Conservation (phyloP, 345 rosid genomes). For the Ceriops zippeliana region DNA sequence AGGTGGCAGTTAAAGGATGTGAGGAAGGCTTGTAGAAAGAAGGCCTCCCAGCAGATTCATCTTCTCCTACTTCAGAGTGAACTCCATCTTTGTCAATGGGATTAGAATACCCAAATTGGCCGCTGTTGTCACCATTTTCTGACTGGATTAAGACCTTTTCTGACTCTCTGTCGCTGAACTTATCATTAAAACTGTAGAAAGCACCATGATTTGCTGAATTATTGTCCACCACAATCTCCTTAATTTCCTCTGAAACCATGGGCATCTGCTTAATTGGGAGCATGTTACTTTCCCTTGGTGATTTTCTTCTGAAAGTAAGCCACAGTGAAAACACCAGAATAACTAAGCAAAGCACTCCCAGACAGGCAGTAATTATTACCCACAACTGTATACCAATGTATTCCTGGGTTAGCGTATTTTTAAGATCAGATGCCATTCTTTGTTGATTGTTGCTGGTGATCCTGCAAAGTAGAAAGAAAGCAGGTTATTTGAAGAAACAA, state of each 20-base stretch:
- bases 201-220: constrained; percentile 55
- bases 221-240: constrained; percentile 79
- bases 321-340: constrained; percentile 64
- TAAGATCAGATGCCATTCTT: constrained; percentile 64
- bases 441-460: constrained; percentile 16
- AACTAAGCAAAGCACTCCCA: constrained; percentile 49
- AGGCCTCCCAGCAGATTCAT: constrained; percentile 28
- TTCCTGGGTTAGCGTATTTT: constrained; percentile 45
- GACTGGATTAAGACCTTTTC: constrained; percentile 51
- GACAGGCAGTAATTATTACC: constrained; percentile 62
- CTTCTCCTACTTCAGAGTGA: constrained; percentile 51
- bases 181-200: constrained; percentile 45
- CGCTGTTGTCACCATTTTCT: constrained; percentile 53
- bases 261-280: constrained; percentile 54
- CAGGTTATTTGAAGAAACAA: background rate
- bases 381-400: constrained; percentile 61
- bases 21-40: constrained; percentile 42
- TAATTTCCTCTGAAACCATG: constrained; percentile 64
- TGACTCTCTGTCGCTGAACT: constrained; percentile 50
- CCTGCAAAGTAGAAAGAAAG: constrained; percentile 31
- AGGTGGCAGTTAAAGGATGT: constrained; percentile 58
- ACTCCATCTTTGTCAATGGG: constrained; percentile 41
- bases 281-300: constrained; percentile 39
- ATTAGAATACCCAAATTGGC: constrained; percentile 57
- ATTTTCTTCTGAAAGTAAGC: constrained; percentile 69